A percentile compares a stretch with the other conserved stretches of the same genome.
Evolutionary conservation across 176 grass and related monocot genomes (phyloP).

Genomic region (Aegilops tauschii): DNA sequence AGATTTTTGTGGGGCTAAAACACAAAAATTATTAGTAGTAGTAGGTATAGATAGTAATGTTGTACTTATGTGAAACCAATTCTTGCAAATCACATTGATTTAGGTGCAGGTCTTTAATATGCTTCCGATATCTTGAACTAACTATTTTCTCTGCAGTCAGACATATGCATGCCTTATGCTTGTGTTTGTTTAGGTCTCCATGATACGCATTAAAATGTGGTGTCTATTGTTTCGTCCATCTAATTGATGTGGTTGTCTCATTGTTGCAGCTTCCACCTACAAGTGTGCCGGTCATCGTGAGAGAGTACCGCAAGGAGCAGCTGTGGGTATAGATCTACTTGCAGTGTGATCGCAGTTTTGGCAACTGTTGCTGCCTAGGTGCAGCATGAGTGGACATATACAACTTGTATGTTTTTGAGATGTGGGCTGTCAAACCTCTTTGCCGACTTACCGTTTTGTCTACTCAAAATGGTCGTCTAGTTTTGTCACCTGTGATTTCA

Average conservation of each 20-base stretch:
- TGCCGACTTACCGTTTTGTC: constrained; percentile 19
- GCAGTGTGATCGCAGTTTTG: constrained; percentile 33
- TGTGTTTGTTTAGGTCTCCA: background rate
- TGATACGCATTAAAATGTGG: constrained; percentile 1
- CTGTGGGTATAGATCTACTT: constrained; percentile 63
- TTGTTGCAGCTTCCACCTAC: constrained; percentile 76
- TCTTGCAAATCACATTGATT: background rate
- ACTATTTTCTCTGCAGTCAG: constrained; percentile 1
- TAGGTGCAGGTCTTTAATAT: background rate
- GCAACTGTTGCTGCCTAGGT: constrained; percentile 14
- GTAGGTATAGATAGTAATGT: too few relatives aligned
- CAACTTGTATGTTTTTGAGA: constrained; percentile 22
- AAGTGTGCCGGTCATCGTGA: constrained; percentile 82
- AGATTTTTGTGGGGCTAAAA: too few relatives aligned
- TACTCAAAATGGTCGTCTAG: constrained; percentile 12
- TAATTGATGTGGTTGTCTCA: constrained; percentile 16
- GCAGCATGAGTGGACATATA: constrained; percentile 14
- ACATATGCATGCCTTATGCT: constrained; percentile 15
- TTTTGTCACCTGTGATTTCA: constrained; percentile 36
- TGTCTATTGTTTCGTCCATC: background rate
- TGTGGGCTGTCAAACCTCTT: constrained; percentile 15
- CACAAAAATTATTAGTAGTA: too few relatives aligned
- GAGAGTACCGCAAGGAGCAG: constrained; percentile 76
- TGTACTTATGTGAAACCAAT: too few relatives aligned
- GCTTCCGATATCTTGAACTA: background rate